These are phyloP conservation scores for Penicillium coprophilum DNA, from an alignment of 495 filamentous ascomycete genomes.

Conservation along the genomic window DNA sequence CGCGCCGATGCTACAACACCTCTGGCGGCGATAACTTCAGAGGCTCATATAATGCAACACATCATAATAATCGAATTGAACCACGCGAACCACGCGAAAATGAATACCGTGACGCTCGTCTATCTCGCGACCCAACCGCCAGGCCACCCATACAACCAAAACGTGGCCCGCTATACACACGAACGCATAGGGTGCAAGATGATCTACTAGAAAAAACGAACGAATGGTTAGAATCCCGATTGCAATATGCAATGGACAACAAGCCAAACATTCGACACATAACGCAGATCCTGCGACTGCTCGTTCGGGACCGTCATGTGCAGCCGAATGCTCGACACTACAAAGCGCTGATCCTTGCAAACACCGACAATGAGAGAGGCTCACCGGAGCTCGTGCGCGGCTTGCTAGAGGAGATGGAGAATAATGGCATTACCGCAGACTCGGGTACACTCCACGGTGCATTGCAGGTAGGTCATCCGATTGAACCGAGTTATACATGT, in stretches of 20 bases:
- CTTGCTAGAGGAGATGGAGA: conserved; percentile 71
- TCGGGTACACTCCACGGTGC: conserved; percentile 67
- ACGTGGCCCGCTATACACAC: not conserved
- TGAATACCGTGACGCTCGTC: not conserved
- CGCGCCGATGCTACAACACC: conserved; percentile 30
- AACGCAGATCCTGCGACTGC: conserved; percentile 32
- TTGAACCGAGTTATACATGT: not conserved
- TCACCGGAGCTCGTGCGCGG: conserved; percentile 58
- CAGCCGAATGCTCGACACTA: conserved; percentile 67
- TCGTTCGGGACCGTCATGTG: conserved; percentile 63
- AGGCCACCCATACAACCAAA: not conserved
- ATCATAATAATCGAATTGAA: not conserved
- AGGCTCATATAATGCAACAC: not conserved
- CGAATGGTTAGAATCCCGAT: conserved; percentile 26
- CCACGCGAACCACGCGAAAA: not conserved
- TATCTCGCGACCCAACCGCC: not conserved
- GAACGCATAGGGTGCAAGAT: conserved; percentile 22
- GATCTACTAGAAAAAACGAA: conserved; percentile 21
- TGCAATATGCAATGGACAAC: conserved; percentile 24
- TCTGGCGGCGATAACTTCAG: not conserved
- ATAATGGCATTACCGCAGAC: conserved; percentile 57
- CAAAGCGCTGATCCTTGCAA: conserved; percentile 68
- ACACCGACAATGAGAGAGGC: conserved; percentile 60
- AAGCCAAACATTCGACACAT: conserved; percentile 26
- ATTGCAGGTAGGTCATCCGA: conserved; percentile 56